Conservation (phyloP, 1,284 basidiomycete genomes). For the Moesziomyces parantarcticus region DNA sequence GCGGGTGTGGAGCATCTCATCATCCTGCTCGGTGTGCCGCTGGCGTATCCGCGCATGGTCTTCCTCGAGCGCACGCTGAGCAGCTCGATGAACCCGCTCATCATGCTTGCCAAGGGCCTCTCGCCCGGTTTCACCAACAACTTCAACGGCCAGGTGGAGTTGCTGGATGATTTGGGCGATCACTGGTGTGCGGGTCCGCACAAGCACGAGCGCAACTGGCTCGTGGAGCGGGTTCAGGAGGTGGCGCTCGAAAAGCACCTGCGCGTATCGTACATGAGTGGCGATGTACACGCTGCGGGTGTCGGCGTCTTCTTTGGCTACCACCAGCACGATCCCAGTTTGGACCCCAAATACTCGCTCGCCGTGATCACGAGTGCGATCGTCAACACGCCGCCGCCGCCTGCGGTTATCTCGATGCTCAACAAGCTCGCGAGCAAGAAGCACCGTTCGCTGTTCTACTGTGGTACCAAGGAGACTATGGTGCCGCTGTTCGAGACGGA, state of each 20-base stretch:
- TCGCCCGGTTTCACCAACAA: constrained; percentile 63
- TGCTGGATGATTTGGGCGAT: constrained; percentile 74
- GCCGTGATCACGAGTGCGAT: constrained; percentile 66
- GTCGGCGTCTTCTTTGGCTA: constrained; percentile 53
- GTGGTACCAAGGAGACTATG: constrained; percentile 77
- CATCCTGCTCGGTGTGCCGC: constrained; percentile 66
- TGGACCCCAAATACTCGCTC: constrained; percentile 63
- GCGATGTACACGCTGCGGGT: constrained; percentile 64
- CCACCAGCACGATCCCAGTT: constrained; percentile 52
- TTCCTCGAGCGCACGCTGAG: constrained; percentile 62
- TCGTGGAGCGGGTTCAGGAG: constrained; percentile 75
- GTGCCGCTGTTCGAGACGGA: constrained; percentile 82
- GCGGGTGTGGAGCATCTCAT: constrained; percentile 63
- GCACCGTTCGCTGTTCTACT: constrained; percentile 73
- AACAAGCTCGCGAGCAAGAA: constrained; percentile 81
- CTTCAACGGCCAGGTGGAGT: constrained; percentile 67
- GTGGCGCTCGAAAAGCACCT: constrained; percentile 56
- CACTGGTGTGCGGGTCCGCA: constrained; percentile 74
- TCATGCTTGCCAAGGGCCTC: constrained; percentile 61
- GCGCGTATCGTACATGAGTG: constrained; percentile 62
- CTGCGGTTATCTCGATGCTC: constrained; percentile 82
- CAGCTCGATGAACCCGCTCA: constrained; percentile 58
- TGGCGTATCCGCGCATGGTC: constrained; percentile 67
- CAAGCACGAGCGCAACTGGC: constrained; percentile 89
- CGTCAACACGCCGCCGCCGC: constrained; percentile 74